Percentiles rank a stretch among this genome's conserved stretches.
phyloP scores from a whole-genome alignment of 768 basidiomycete species.

The Tulasnella sp. region DNA sequence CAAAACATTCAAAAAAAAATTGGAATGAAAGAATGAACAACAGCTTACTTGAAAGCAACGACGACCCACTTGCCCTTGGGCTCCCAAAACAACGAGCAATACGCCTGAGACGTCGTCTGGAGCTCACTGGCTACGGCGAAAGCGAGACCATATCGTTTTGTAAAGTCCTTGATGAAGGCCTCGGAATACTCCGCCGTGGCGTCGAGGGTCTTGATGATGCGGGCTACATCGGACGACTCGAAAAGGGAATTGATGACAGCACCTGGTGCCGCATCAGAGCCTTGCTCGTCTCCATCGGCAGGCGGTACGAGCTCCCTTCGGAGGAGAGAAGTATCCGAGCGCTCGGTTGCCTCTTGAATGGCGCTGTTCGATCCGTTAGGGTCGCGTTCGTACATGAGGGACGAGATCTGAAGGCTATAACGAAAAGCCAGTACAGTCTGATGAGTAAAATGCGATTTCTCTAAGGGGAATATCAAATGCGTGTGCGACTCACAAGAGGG shows the following conservation, averaged over 20 bases:
- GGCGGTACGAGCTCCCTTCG: not conserved
- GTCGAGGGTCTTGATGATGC: not conserved
- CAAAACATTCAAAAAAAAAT: no score
- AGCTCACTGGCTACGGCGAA: slow-evolving; percentile 13
- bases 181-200: not conserved
- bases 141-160: not conserved
- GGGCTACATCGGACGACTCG: not conserved
- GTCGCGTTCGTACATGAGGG: slow-evolving; percentile 16
- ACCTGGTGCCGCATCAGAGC: not conserved
- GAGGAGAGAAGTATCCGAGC: not conserved
- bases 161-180: not conserved
- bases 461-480: no score
- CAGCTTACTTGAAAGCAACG: slow-evolving; percentile 18
- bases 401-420: slow-evolving; percentile 12
- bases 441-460: no score
- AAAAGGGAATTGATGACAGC: not conserved
- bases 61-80: slow-evolving; percentile 16
- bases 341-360: not conserved
- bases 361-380: not conserved
- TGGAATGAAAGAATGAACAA: not conserved
- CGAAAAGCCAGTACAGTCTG: no score
- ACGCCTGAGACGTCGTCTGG: slow-evolving; percentile 5
- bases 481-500: no score
- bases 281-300: not conserved
- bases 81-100: slow-evolving; percentile 17